A percentile compares a stretch with the other conserved stretches of the same genome.
These are phyloP conservation scores for Thymus quinquecostatus DNA, from an alignment of 257 asterid genomes.

Conservation along the genomic window DNA sequence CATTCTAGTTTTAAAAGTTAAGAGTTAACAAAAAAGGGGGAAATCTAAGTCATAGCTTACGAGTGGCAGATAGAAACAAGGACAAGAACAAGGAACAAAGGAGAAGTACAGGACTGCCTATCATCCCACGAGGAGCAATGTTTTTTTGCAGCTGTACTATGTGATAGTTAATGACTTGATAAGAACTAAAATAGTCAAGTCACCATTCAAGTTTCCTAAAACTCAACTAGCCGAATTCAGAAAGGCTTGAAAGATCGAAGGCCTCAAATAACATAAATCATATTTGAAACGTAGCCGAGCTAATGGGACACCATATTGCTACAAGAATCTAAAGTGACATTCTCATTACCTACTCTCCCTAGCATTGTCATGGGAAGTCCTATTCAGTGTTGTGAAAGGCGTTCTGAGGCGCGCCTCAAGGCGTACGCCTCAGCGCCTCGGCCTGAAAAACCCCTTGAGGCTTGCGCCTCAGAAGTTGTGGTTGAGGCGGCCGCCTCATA, in stretches of 20 bases:
- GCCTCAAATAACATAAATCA: not conserved
- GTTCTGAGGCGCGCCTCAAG: too few species aligned
- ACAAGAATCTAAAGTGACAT: conserved; percentile 4
- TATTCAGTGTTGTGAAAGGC: too few species aligned
- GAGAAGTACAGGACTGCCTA: too few species aligned
- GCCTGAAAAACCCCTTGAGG: too few species aligned
- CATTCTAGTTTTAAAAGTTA: too few species aligned
- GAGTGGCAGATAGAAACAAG: not conserved
- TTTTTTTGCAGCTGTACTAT: not conserved
- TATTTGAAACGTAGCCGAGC: too few species aligned
- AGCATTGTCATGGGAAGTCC: not conserved
- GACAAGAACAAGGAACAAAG: not conserved
- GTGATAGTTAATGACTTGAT: not conserved
- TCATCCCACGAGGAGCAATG: too few species aligned
- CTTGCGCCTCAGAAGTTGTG: too few species aligned
- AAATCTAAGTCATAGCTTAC: not conserved
- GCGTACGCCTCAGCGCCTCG: too few species aligned
- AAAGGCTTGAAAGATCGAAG: not conserved
- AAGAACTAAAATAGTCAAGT: not conserved
- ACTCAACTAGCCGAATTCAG: not conserved
- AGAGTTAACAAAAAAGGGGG: too few species aligned
- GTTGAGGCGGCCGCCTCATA: too few species aligned
- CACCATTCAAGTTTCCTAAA: not conserved
- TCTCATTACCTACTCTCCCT: not conserved
- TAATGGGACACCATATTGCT: not conserved